Conservation (phyloP, 768 basidiomycete species). For the Tylopilus sp. region DNA sequence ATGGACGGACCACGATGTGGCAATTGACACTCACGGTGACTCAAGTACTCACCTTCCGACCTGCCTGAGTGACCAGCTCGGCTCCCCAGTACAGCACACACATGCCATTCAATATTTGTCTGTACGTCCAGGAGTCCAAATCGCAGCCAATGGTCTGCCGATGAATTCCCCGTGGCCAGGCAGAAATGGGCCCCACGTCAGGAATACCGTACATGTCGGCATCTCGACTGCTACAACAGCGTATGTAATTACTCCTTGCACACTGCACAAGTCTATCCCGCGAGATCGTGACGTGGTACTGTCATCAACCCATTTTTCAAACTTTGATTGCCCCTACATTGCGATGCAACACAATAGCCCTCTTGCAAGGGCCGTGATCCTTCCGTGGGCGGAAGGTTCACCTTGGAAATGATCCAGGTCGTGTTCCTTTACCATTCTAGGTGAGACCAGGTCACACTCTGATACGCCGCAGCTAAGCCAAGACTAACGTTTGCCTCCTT, state of each 20-base stretch:
- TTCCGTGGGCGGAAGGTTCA: conserved; percentile 1
- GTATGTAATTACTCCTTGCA: conserved; percentile 12
- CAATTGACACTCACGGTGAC: neutral
- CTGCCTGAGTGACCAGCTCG: neutral
- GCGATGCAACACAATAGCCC: neutral
- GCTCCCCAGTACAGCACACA: neutral
- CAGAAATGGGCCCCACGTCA: neutral
- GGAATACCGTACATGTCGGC: conserved; percentile 16
- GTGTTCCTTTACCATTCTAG: conserved; percentile 5
- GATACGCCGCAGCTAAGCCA: conserved; percentile 22
- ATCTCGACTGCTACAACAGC: neutral
- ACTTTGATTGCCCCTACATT: conserved; percentile 21
- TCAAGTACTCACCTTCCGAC: neutral
- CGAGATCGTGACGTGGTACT: conserved; percentile 19
- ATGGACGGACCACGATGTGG: neutral
- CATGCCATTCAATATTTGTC: conserved; percentile 1
- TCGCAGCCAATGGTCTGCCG: neutral
- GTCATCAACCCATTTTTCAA: conserved; percentile 10
- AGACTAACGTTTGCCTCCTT: conserved; percentile 13
- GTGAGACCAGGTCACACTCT: conserved; percentile 14
- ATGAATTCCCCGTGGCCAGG: neutral
- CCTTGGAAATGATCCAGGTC: conserved; percentile 12
- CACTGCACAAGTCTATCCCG: conserved; percentile 14
- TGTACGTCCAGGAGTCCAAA: neutral
- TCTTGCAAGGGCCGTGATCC: conserved; percentile 14